Evolutionary conservation across 2,329 filamentous ascomycete genomes (phyloP), one percentile per base, ranked within the genome.

Genomic region (Fusarium sp.): DNA sequence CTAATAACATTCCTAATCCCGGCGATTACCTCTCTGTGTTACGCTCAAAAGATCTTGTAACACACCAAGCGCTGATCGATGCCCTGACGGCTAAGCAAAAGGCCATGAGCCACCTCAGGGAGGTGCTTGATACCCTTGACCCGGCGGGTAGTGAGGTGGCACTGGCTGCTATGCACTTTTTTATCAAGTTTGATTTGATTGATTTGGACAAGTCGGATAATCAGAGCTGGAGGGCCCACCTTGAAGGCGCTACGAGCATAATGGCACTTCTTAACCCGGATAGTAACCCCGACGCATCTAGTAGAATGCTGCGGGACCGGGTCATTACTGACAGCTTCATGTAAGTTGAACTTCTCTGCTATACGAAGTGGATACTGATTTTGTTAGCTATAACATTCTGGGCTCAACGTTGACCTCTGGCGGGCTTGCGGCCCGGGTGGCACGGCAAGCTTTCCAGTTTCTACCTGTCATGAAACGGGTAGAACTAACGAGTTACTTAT

Each of bases 121-220:
- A 70, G 25, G 79, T 83, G 16, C 76, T 86, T 14, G 78, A 82
- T 22, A 78, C 80, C 20, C 73, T 79, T 42, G 78, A 82, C 55
- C 76, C 79, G 9, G 80, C 77, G 2, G 82, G 82, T n/a, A 83
- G 80, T 47, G 83, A 86, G 66, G 82, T 85, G 32, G 76, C 84
- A 29, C 76, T 86, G 18, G 84, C 84, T 11, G 83, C 84, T 3
- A 81, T 85, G 61, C 80, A 86, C 52, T 86, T 86, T 73, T 85
- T 86, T 60, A 79, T 86, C 75, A 85, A 85, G 63, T 84, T 86
- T 63, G 79, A 86, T 53, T 77, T 86, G n/a, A 83, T 86, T 47
- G 84, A 86, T 65, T 75, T 84, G 14, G 82, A 84, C 15, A 81
- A 79, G 62, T 79, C 79, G 24, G 80, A 78, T 22, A 78, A 79